phyloP scores from a whole-genome alignment of 2,329 filamentous ascomycete genomes.

The Colletotrichum navitas region DNA sequence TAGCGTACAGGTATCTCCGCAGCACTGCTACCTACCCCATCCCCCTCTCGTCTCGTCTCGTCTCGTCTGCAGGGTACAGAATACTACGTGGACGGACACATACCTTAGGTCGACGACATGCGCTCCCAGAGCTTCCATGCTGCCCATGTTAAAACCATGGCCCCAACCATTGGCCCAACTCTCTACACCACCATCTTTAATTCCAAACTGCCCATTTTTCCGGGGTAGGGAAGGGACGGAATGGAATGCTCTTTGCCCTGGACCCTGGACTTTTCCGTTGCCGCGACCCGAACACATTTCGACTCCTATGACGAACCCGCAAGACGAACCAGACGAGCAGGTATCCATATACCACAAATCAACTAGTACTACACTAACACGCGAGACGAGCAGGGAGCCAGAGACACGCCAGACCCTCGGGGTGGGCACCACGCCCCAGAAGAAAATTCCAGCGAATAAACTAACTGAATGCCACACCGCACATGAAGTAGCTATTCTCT shows the following conservation, averaged over 20 bases:
- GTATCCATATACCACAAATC: background rate
- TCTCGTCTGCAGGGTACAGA: background rate
- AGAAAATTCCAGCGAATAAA: conserved; percentile 22
- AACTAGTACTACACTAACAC: conserved; percentile 18
- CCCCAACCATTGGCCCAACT: conserved; percentile 19
- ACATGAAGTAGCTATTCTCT: background rate
- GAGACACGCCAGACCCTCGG: conserved; percentile 25
- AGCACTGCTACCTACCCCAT: background rate
- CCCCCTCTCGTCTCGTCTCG: conserved; percentile 2
- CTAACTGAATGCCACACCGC: conserved; percentile 18
- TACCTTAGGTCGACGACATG: conserved; percentile 26
- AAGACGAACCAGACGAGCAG: conserved; percentile 21
- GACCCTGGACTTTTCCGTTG: conserved; percentile 7
- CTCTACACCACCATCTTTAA: conserved; percentile 10
- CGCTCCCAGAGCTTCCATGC: conserved; percentile 12
- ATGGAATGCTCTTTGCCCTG: conserved; percentile 11
- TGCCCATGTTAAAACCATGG: background rate
- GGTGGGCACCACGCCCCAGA: background rate
- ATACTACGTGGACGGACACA: background rate
- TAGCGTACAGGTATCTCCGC: background rate
- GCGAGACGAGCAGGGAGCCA: conserved; percentile 34
- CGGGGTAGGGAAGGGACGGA: background rate
- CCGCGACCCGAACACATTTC: background rate
- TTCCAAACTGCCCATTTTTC: background rate
- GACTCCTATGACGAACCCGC: conserved; percentile 19